Evolutionary conservation across 768 basidiomycete genomes (phyloP), one percentile per base, ranked within the genome.

Genomic region (Amanita jacksonii): DNA sequence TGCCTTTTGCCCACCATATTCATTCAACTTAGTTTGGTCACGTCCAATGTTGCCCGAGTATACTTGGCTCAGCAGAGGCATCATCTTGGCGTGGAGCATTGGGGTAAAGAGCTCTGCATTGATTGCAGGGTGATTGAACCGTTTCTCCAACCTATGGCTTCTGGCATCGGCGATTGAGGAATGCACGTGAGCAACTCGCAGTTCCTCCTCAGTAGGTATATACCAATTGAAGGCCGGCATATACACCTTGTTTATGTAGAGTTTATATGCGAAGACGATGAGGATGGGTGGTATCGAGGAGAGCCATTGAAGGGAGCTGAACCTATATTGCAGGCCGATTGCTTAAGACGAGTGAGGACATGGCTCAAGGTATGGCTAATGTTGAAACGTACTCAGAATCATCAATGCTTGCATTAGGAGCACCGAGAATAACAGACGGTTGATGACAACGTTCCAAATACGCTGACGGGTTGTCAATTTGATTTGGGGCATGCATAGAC

Each of bases 121-220:
- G 37, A 99, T 70, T 12, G 92, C 86, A 1, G 96, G 93, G 59
- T 99, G 96, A 1, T 93, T 87, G 64, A 98, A 99, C 22, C 94
- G 82, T 58, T 81, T 90, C 65, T 82, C 82, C 23, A 98, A 76
- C 25, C 85, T 76, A 56, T 84, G 73, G 43, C 81, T 72, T 28
- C 72, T 70, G 46, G 73, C 67, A 58, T 97, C 93, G 1, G 77
- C 73, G 37, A 79, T 77, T 42, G 83, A 77, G 0, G 89, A 87
- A 55, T 91, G 75, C 2, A 92, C 73, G 52, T 87, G 81, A 37
- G 81, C 79, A 31, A 70, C 57, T 8, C 74, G 74, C 31, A 93
- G 68, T 60, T 97, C 93, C 2, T 76, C 66, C 30, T 85, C 79
- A 2, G 79, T 75, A 3, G 96, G 92, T n/a, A 74, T 77, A 64